Percentiles rank a stretch among this genome's conserved stretches.
These are phyloP conservation scores for Eremothecium gossypii DNA, from an alignment of 1,139 yeast genomes.

Conservation along the genomic window DNA sequence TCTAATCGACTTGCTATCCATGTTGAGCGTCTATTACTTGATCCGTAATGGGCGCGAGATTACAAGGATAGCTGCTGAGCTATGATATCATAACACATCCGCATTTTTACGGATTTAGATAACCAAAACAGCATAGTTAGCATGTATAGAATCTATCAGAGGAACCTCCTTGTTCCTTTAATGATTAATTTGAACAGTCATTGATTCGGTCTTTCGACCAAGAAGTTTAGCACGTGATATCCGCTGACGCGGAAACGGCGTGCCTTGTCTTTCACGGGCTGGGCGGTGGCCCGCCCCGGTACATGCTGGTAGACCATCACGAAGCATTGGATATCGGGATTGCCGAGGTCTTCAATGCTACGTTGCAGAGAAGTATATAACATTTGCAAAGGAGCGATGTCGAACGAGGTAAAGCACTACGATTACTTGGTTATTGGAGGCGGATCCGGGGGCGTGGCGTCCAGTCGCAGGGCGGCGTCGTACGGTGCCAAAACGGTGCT, in stretches of 20 bases:
- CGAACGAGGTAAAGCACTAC: conserved; percentile 54
- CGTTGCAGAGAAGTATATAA: not conserved
- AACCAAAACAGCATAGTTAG: no score
- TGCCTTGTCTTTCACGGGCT: no score
- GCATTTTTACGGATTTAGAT: no score
- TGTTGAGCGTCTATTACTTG: conserved; percentile 17
- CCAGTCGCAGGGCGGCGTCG: conserved; percentile 91
- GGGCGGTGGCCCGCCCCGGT: no score
- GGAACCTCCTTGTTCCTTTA: no score
- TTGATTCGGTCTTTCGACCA: no score
- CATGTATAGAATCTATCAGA: no score
- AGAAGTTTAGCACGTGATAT: no score
- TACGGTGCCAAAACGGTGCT: conserved; percentile 84
- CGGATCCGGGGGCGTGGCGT: conserved; percentile 99
- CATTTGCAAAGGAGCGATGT: conserved; percentile 33
- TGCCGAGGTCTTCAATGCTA: not conserved
- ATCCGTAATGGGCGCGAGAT: conserved; percentile 8
- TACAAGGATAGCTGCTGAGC: no score
- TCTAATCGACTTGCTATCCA: conserved; percentile 32
- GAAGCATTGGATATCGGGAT: not conserved
- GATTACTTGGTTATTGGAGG: conserved; percentile 96
- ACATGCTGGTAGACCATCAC: not conserved
- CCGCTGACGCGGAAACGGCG: no score
- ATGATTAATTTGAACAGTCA: no score
- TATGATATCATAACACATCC: no score